Base-by-base conservation (phyloP, 495 filamentous ascomycete genomes). In the Penicillium waksmanii region DNA sequence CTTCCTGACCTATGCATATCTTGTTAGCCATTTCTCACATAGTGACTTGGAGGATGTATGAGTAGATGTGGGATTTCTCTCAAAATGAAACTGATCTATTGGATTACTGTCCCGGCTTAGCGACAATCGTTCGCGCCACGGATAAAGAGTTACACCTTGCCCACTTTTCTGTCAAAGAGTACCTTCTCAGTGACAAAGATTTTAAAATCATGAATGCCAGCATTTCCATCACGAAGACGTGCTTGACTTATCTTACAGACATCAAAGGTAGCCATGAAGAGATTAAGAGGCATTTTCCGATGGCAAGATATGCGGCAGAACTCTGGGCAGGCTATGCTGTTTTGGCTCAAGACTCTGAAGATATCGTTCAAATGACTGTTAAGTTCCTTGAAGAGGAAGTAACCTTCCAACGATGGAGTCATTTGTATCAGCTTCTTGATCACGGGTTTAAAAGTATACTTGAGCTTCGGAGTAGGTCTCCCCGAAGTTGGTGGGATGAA, bases 101-200 rank as follows among this genome's bases (percentile, higher is more conserved):
- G 23, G 54, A 21, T 51, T 62, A 66, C 43, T 69, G 55, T 57
- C 57, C 63, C 21, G 19, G 58, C 48, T 57, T 66, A 44, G 40
- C 52, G 7, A 61, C 46, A 52, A 8, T 66, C 18, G 19, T 60
- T 62, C 52, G 5, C 6, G 6, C 2, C 25, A 27, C 6, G 3
- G 51, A 53, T 15, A 58, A 57, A 55, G 54, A 62, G 38, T 18
- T 70, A 31, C 55, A 64, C 49, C 61, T 72, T 43, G 67, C 67
- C 33, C 68, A 73, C 51, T 68, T 69, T 59, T 69, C 62, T 15
- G 68, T 73, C 17, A 67, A 68, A 57, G 68, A 73, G 48, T 74
- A 67, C 38, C 60, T 69, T 35, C 49, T 71, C 42, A n/a, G 34
- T 49, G 3, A 53, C n/a, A 5, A 51, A 58, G 8, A 48, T 23